phyloP scores from a whole-genome alignment of 192 early-diverging fungal genomes.

The Mycoemilia scoparia region DNA sequence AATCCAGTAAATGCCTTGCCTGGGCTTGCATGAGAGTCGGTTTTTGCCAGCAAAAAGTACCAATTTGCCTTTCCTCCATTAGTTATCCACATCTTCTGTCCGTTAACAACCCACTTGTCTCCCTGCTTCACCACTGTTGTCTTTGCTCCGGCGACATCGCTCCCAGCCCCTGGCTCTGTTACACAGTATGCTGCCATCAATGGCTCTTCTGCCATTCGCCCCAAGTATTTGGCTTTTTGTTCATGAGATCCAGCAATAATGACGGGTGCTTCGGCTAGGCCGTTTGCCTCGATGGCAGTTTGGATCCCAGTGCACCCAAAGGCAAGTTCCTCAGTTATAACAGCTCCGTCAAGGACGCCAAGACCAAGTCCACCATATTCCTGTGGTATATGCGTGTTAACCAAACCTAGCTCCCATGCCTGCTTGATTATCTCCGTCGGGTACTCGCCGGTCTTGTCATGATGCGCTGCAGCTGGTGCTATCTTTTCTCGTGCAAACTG shows the following conservation, averaged over 20 bases:
- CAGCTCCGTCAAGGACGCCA: conserved; percentile 67
- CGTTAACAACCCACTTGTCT: conserved; percentile 66
- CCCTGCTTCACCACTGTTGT: conserved; percentile 56
- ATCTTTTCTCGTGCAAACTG: conserved; percentile 81
- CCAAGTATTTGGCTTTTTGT: conserved; percentile 94
- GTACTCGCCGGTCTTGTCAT: conserved; percentile 88
- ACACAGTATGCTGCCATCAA: conserved; percentile 90
- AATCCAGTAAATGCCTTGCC: conserved; percentile 89
- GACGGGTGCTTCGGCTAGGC: conserved; percentile 77
- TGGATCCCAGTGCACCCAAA: conserved; percentile 91
- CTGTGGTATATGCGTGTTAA: conserved; percentile 77
- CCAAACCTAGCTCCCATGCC: conserved; percentile 84
- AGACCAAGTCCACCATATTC: conserved; percentile 76
- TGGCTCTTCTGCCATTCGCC: conserved; percentile 89
- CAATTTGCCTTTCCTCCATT: conserved; percentile 94
- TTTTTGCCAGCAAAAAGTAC: conserved; percentile 88
- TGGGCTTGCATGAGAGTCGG: conserved; percentile 55
- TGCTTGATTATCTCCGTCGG: conserved; percentile 65
- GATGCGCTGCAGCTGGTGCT: conserved; percentile 78
- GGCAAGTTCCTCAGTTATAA: conserved; percentile 83
- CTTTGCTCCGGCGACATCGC: conserved; percentile 51
- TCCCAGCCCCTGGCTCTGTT: conserved; percentile 61
- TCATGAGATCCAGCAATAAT: conserved; percentile 71
- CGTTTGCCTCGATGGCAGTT: conserved; percentile 95
- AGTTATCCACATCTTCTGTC: conserved; percentile 97